Percentiles rank a stretch among this genome's conserved stretches.
phyloP scores from a whole-genome alignment of 202 grass and related monocot genomes.

The Miscanthus sacchariflorus region DNA sequence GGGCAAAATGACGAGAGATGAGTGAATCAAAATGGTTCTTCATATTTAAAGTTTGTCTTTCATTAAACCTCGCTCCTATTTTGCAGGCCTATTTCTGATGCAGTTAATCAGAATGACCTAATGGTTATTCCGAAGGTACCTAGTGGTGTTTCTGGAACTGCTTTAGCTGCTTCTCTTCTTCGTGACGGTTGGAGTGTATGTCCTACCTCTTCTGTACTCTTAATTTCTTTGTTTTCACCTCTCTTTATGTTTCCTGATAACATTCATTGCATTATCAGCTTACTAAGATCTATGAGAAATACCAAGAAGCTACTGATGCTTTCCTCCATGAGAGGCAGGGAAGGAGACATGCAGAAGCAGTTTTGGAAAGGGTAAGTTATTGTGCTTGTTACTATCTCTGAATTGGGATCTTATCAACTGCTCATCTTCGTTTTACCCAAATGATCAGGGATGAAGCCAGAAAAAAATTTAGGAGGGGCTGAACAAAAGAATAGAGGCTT shows the following conservation, averaged over 20 bases:
- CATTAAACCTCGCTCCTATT: slow-evolving; percentile 17
- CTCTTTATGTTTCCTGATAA: slow-evolving; percentile 42
- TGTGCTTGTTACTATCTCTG: slow-evolving; percentile 27
- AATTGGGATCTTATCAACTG: slow-evolving; percentile 1
- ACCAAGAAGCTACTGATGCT: slow-evolving; percentile 98
- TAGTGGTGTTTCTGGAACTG: slow-evolving; percentile 88
- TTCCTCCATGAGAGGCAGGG: slow-evolving; percentile 90
- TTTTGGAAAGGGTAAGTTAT: slow-evolving; percentile 86
- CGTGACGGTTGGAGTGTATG: slow-evolving; percentile 98
- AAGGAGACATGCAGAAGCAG: slow-evolving; percentile 89
- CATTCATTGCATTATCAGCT: slow-evolving; percentile 60
- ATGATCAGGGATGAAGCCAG: not conserved
- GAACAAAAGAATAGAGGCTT: no score
- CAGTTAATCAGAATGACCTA: slow-evolving; percentile 57
- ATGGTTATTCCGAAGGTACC: slow-evolving; percentile 81
- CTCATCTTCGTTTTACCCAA: slow-evolving; percentile 6
- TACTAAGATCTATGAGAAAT: slow-evolving; percentile 98
- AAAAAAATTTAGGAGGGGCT: no score
- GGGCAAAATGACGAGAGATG: not conserved
- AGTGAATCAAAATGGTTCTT: slow-evolving; percentile 6
- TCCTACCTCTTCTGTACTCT: slow-evolving; percentile 24
- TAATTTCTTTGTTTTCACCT: slow-evolving; percentile 15
- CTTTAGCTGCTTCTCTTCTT: slow-evolving; percentile 96
- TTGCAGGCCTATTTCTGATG: slow-evolving; percentile 64
- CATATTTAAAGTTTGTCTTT: not conserved